Evolutionary conservation across 331 rosid genomes (phyloP).

Genomic region (Stylosanthes scabra): DNA sequence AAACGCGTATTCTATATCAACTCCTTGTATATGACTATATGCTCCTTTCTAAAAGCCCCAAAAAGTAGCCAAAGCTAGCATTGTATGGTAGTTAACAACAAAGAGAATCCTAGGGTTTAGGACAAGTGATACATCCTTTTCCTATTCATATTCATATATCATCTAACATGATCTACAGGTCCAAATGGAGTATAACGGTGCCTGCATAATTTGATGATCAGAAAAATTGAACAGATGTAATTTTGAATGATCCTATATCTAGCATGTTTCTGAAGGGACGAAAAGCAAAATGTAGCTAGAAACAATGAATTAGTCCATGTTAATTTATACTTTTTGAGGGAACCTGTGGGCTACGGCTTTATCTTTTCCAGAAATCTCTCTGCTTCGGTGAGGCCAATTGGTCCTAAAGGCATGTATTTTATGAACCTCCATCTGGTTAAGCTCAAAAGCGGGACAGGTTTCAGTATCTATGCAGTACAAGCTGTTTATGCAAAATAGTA

Average conservation of each 20-base stretch:
- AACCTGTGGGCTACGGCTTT: conserved; percentile 56
- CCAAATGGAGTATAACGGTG: not conserved
- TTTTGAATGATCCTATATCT: conserved; percentile 19
- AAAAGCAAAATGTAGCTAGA: conserved; percentile 9
- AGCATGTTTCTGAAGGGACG: conserved; percentile 22
- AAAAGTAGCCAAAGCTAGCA: conserved; percentile 3
- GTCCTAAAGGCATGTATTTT: conserved; percentile 73
- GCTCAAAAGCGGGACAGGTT: conserved; percentile 17
- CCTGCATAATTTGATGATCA: conserved; percentile 4
- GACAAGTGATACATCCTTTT: conserved; percentile 6
- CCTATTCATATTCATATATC: not conserved
- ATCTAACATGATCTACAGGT: conserved; percentile 21
- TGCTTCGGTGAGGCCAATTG: conserved; percentile 91
- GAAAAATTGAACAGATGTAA: conserved; percentile 4
- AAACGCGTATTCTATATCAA: not conserved
- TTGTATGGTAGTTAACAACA: not conserved
- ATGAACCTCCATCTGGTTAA: conserved; percentile 74
- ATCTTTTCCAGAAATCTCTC: conserved; percentile 82
- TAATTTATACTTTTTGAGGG: conserved; percentile 41
- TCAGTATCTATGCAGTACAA: conserved; percentile 20
- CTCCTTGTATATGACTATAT: not conserved
- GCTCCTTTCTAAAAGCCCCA: not conserved
- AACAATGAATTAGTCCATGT: not conserved
- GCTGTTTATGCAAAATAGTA: conserved; percentile 23
- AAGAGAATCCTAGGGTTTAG: conserved; percentile 1